Evolutionary conservation across 257 asterid genomes (phyloP), one percentile per base, ranked within the genome.

Genomic region (Petrea volubilis): DNA sequence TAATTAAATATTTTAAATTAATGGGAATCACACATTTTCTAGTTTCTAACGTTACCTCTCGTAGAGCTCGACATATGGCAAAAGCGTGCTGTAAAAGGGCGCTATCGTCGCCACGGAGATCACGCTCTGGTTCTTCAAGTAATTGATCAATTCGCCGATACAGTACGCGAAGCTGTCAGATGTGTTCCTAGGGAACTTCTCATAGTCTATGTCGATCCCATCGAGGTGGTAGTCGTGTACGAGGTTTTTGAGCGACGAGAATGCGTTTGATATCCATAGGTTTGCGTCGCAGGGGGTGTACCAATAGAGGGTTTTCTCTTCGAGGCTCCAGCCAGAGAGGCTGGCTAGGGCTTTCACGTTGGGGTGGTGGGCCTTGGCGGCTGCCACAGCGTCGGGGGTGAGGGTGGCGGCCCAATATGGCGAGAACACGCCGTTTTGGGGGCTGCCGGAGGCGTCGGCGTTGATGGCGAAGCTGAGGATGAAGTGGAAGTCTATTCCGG

Each of bases 271-370:
- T 28, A 87, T 76, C 96, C 92, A 90, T 3, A 63, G 78, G 43
- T 79, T 41, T 17, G 34, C 10, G 70, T 84, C 64, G 2, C 12
- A 14, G 2, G 95, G 96, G 11, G 46, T 72, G 81, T 87, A 84
- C 95, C 95, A 82, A 15, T 83, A 67, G 12, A 90, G 78, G 78
- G 73, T 75, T 24, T 74, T 85, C 24, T 33, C 1, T 2, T 80
- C 88, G 0, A 79, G 72, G 83, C 92, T 90, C 95, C 96, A 87
- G 10, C 96, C 95, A 0, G 92, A 84, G 64, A 90, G 95, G 85
- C 96, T 87, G 15, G 92, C 90, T 64, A 87, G 71, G 81, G 76
- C 95, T 66, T 82, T 90, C 6, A 87, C 85, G 41, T 87, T 90
- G 6, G 96, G 87, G 78, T 84, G 79, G 12, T 11, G 67, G 49